Evolutionary conservation across 148 eudicot genomes (phyloP).

Genomic region (Rheum nobile): DNA sequence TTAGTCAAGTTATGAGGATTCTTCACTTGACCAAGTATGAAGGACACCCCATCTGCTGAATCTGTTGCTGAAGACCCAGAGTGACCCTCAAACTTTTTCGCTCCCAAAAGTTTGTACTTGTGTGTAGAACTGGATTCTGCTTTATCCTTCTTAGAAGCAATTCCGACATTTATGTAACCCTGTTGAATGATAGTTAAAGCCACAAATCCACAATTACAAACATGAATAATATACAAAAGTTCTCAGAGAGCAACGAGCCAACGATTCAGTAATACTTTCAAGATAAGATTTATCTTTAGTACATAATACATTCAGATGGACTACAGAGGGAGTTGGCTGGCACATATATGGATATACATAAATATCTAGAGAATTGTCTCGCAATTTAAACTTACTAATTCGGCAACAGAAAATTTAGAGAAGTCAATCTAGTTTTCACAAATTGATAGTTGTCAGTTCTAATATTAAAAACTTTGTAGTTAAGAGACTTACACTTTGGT

Average conservation of each 20-base stretch:
- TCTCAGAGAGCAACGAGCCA: not conserved
- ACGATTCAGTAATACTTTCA: not conserved
- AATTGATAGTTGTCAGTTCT: not conserved
- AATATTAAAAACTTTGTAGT: not conserved
- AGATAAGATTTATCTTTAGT: not conserved
- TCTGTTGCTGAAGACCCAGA: conserved; percentile 42
- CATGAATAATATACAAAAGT: not conserved
- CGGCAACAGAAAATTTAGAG: conserved; percentile 5
- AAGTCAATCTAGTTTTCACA: not conserved
- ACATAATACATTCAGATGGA: not conserved
- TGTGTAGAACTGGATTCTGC: conserved; percentile 36
- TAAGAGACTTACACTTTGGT: conserved; percentile 65
- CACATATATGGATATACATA: not conserved
- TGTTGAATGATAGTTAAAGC: conserved; percentile 23
- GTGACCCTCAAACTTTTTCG: conserved; percentile 36
- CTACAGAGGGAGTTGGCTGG: not conserved
- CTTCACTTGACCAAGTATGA: conserved; percentile 56
- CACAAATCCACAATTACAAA: conserved; percentile 1
- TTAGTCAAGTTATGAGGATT: conserved; percentile 19
- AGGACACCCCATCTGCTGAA: conserved; percentile 74
- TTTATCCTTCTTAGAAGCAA: conserved; percentile 63
- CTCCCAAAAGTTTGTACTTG: conserved; percentile 51
- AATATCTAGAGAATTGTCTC: not conserved
- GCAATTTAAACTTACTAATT: not conserved
- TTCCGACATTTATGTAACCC: conserved; percentile 92